Evolutionary conservation across 2,329 filamentous ascomycete species (phyloP), one percentile per base, ranked within the genome.

Genomic region (Alternaria tenuissima): DNA sequence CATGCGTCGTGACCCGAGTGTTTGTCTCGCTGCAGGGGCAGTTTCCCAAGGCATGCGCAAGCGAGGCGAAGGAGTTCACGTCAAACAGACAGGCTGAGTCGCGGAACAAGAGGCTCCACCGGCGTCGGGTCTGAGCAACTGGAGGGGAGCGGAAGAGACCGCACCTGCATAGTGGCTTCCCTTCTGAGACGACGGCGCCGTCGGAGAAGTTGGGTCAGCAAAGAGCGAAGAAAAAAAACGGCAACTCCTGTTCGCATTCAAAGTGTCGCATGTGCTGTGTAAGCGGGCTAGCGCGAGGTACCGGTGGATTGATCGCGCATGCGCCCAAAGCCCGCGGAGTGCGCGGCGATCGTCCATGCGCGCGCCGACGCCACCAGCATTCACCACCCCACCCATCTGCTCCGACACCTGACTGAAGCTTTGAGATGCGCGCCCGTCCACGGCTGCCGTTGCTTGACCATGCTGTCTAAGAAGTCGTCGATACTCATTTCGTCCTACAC

Each of bases 391-490:
- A 59, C 57, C 48, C 55, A 16, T 28, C 34, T 53, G 51, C 61
- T 26, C 59, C 26, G 43, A 42, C 57, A 38, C 43, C 34, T 52
- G 30, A 28, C 57, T 53, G 39, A 44, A 22, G 51, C 59, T 43
- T 55, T 59, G 61, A 49, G 65, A 76, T 76, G 72, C 60, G 51
- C 65, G 61, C 59, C 64, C 55, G 53, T 58, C 42, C 61, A 57
- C 55, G 59, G 44, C 60, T 53, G 59, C 63, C 64, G 60, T 62
- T 69, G 64, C 65, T 56, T 64, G 60, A 69, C 67, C 41, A 81
- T 81, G 79, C 72, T 80, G 63, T 69, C 73, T 65, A 80, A 73
- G 63, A 69, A 71, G 41, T 58, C 61, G 18, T 54, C 57, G 38
- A 22, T 66, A 7, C 46, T 69, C 26, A 36, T 71, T n/a, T 59